These are phyloP conservation scores for Lichenothelia convexa DNA, from an alignment of 495 filamentous ascomycete genomes.

Conservation along the genomic window DNA sequence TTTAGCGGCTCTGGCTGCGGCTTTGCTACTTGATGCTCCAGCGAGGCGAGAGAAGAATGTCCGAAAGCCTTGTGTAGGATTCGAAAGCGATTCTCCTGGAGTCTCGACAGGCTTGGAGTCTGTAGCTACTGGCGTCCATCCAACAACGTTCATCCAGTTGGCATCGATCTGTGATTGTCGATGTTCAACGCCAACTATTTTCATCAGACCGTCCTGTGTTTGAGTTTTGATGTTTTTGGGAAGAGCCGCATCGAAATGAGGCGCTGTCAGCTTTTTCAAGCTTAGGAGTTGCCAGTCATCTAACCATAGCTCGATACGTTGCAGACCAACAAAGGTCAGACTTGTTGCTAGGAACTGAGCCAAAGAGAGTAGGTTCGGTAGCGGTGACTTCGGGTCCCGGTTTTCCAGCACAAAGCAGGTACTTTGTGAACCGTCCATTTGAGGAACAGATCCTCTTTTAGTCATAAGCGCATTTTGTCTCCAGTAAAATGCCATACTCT, in stretches of 20 bases:
- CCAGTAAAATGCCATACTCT: slow-evolving; percentile 99
- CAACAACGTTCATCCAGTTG: slow-evolving; percentile 71
- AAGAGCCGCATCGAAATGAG: slow-evolving; percentile 49
- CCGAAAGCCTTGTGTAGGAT: slow-evolving; percentile 40
- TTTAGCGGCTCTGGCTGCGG: slow-evolving; percentile 26
- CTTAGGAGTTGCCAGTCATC: slow-evolving; percentile 67
- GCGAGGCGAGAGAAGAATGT: slow-evolving; percentile 65
- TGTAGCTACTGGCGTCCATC: slow-evolving; percentile 35
- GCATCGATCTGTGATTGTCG: slow-evolving; percentile 84
- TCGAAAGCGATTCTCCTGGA: slow-evolving; percentile 9
- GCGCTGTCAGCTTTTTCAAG: slow-evolving; percentile 68
- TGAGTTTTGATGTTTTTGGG: slow-evolving; percentile 63
- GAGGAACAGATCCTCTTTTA: slow-evolving; percentile 50
- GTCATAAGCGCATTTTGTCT: slow-evolving; percentile 90
- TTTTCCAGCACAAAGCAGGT: slow-evolving; percentile 90
- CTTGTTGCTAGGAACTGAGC: slow-evolving; percentile 87
- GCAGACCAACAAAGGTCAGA: slow-evolving; percentile 82
- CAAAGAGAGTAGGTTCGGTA: slow-evolving; percentile 69
- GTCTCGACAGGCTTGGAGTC: slow-evolving; percentile 2
- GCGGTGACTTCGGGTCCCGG: slow-evolving; percentile 62
- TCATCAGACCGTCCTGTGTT: slow-evolving; percentile 75
- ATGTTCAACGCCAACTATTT: slow-evolving; percentile 48
- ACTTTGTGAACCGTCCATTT: slow-evolving; percentile 36
- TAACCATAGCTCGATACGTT: slow-evolving; percentile 75
- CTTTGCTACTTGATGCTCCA: slow-evolving; percentile 25